Evolutionary conservation across 108 stramenopile genomes (phyloP), one percentile per base, ranked within the genome.

Genomic region (Conticribra guillardii): DNA sequence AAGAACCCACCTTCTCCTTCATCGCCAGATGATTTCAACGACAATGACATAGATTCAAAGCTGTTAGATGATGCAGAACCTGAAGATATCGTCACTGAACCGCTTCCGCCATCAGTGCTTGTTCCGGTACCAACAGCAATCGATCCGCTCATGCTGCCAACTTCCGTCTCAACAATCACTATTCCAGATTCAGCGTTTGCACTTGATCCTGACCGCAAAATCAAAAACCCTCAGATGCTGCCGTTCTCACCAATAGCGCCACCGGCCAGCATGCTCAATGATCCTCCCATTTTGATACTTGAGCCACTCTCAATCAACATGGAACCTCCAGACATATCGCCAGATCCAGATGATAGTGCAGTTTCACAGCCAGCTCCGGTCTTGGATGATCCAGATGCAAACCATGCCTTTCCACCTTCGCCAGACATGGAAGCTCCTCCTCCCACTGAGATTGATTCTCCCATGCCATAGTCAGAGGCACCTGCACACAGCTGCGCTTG

Each of bases 201-300:
- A 31, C 79, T 69, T 48, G 71, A 47, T 15, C 70, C 74, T 59
- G 67, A 69, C 37, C 59, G 70, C 4, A 78, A 3, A 14, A 27
- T 31, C 19, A 73, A 21, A 16, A 31, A 55, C 21, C 73, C 73
- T 28, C 61, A 50, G 15, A 46, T n/a, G n/a, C n/a, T 18, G 17
- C 37, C 31, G 4, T 46, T 45, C 22, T 22, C 50, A 4, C 47
- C 41, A 21, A n/a, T 52, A 21, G 30, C 48, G 28, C 34, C 41
- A 18, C 73, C 73, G 3, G 61, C 60, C n/a, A 30, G 28, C 11
- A 73, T 5, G 15, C 41, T 63, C 18, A 73, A 9, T 11, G 62
- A 65, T 5, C 73, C 73, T 16, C 73, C 73, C 17, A 30, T 19
- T 44, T 54, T 54, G 3, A 28, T 28, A 26, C 74, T 71, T 18